Evolutionary conservation across 192 early-diverging fungal species (phyloP).

Genomic region (Gigaspora rosea): DNA sequence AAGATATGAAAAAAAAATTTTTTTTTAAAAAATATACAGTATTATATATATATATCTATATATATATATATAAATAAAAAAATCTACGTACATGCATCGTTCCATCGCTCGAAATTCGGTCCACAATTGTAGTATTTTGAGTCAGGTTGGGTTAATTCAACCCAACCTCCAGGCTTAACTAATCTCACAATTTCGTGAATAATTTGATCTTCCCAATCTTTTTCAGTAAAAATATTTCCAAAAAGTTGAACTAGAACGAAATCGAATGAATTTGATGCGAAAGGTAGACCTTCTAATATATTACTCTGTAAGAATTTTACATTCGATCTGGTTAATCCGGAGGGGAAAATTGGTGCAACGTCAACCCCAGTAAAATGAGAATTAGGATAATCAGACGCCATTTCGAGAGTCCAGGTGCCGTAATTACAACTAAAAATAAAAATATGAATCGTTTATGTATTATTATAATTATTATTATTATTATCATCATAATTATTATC

Average conservation of each 20-base stretch:
- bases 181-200: neutral
- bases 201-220: neutral
- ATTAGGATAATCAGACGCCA: neutral
- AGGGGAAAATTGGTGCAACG: neutral
- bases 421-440: neutral
- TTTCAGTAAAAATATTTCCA: neutral
- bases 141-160: neutral
- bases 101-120: neutral
- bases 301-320: neutral
- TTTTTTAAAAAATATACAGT: no score
- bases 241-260: neutral
- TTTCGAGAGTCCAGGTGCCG: neutral
- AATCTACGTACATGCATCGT: neutral
- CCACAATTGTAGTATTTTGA: neutral
- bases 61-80: neutral
- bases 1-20: neutral
- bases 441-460: no score
- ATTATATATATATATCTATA: no score
- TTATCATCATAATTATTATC: no score
- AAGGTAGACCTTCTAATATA: neutral
- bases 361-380: neutral
- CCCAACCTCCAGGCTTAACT: neutral
- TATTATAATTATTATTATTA: no score
- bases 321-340: neutral
- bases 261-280: conserved; percentile 13